phyloP scores from a whole-genome alignment of 2,329 filamentous ascomycete species.

The Massarina eburnea region DNA sequence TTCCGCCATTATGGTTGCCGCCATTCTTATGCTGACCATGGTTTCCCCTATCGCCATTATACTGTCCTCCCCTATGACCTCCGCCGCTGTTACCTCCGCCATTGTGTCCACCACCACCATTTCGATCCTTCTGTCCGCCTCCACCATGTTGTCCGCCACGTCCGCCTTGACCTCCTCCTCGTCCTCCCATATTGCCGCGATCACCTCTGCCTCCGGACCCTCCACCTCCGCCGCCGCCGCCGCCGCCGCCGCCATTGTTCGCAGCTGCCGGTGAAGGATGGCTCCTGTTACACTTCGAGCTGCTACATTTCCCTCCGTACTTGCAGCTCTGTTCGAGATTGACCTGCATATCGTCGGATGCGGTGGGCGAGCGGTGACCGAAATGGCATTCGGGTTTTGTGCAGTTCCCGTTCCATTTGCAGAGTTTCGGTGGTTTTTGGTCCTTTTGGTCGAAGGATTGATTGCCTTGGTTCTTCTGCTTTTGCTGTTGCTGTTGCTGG shows the following conservation, averaged over 20 bases:
- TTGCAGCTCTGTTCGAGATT: neutral
- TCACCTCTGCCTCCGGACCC: neutral
- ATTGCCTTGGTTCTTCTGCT: neutral
- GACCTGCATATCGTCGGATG: neutral
- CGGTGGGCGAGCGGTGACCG: slow-evolving; percentile 1
- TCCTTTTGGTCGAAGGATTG: no score
- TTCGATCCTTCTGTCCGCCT: neutral
- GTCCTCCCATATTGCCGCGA: neutral
- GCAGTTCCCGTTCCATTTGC: neutral
- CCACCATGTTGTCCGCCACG: neutral
- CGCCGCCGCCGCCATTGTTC: neutral
- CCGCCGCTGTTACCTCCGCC: neutral
- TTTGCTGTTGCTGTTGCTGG: neutral
- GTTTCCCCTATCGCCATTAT: neutral
- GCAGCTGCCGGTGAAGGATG: slow-evolving; percentile 1
- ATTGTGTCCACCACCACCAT: neutral
- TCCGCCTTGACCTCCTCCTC: neutral
- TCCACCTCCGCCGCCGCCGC: neutral
- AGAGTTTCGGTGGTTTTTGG: neutral
- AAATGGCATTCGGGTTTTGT: slow-evolving; percentile 1
- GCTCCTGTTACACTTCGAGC: slow-evolving; percentile 1
- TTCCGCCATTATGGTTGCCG: no score
- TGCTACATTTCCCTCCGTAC: slow-evolving; percentile 1
- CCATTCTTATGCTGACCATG: neutral
- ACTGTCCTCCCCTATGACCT: neutral